Base-by-base conservation (phyloP, 1,139 yeast species). In the Candida frijolesensis region DNA sequence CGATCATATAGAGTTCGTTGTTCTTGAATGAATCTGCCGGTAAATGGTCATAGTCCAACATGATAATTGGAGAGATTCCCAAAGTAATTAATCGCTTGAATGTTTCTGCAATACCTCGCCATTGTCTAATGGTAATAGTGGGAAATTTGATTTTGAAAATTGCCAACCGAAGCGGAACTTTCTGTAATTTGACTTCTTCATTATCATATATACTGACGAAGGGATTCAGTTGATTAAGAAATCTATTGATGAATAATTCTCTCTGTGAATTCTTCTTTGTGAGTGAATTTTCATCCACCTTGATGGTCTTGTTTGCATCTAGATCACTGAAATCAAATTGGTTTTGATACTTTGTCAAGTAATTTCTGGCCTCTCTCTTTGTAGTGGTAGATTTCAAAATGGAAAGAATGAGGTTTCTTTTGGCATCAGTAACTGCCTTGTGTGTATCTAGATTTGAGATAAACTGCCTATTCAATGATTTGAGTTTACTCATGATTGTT, bases 371-470 rank as follows among this genome's bases (percentile, higher is more conserved):
- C 62, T 87, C 95, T 56, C 95, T 66, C 62, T 85, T 86, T 1
- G 94, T 87, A 11, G 92, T 87, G 5, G 95, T 85, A 5, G 90
- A 83, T 58, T 81, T 84, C 48, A 87, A 69, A 30, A 87, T 85
- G 4, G 90, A 83, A 19, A 86, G 68, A n/a, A 87, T 83, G 45
- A 87, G 66, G 54, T 83, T 83, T 44, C 80, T 58, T 51, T 75
- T 76, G 30, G 76, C 70, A 54, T 67, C 71, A 7, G 80, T 74
- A 12, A 60, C 58, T 11, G 57, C 46, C 49, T 66, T 61, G 50
- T 74, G 75, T 4, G 70, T 62, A 49, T 68, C 70, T 47, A 75
- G 53, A 57, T 76, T 76, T 41, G 80, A 74, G 32, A 74, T 66
- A 53, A 76, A 67, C 55, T 73, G 57, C 48, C 66, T 64, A 49